Conservation (phyloP, 331 rosid genomes). For the Cydonia oblonga region DNA sequence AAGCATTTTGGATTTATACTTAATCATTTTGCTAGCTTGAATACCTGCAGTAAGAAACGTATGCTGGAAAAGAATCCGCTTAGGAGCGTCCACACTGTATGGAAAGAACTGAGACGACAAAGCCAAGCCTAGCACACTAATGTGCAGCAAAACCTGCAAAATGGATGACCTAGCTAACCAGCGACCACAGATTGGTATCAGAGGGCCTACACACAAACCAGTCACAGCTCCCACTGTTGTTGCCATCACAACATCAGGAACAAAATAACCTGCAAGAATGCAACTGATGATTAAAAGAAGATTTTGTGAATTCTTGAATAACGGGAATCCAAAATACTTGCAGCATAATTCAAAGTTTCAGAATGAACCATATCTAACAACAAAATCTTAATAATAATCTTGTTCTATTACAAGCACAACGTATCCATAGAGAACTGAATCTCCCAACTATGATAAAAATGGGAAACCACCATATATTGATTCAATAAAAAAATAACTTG, state of each 20-base stretch:
- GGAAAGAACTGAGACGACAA: conserved; percentile 94
- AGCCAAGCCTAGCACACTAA: conserved; percentile 64
- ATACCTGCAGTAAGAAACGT: conserved; percentile 71
- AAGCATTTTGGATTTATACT: too few relatives aligned
- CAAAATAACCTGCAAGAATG: conserved; percentile 47
- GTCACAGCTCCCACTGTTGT: conserved; percentile 61
- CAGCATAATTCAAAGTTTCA: not conserved
- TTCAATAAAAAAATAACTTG: not conserved
- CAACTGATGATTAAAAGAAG: not conserved
- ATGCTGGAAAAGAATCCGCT: conserved; percentile 78
- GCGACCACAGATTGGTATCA: conserved; percentile 66
- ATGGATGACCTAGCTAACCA: conserved; percentile 81
- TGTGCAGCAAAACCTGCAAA: conserved; percentile 64
- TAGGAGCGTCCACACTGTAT: conserved; percentile 71
- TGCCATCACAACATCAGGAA: conserved; percentile 73
- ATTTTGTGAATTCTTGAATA: not conserved
- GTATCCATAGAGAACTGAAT: not conserved
- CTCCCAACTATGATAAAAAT: not conserved
- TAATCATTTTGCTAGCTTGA: conserved; percentile 13
- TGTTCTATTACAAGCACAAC: not conserved
- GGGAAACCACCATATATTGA: not conserved
- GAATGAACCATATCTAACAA: not conserved
- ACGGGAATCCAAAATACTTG: not conserved
- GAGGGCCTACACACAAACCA: conserved; percentile 75
- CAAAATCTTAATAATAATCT: not conserved